Conservation (phyloP, 306 rosid genomes). For the Pterocarpus santalinus region DNA sequence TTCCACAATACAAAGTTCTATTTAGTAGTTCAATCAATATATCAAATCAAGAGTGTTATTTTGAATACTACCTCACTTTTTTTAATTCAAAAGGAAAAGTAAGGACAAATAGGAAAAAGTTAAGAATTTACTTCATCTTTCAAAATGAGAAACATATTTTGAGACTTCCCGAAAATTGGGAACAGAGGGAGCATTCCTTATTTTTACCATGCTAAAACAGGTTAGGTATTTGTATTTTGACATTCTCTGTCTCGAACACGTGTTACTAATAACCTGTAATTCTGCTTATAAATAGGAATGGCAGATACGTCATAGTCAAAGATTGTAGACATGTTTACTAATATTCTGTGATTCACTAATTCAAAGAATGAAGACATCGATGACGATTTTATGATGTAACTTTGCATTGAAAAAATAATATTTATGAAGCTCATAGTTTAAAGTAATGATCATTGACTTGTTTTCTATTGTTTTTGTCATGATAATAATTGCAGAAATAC, state of each 20-base stretch:
- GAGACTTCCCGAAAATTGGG: not conserved
- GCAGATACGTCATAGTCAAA: too few species aligned
- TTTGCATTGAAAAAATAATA: too few species aligned
- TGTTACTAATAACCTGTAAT: too few species aligned
- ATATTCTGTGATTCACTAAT: not conserved
- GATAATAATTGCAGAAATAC: too few species aligned
- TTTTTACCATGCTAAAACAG: not conserved
- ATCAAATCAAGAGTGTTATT: constrained; percentile 2
- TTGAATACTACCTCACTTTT: not conserved
- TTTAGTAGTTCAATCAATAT: not conserved
- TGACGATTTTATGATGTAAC: too few species aligned
- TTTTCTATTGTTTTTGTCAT: too few species aligned
- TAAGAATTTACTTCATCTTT: not conserved
- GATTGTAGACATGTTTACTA: not conserved
- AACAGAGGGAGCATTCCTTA: not conserved
- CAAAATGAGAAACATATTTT: not conserved
- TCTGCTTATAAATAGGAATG: too few species aligned
- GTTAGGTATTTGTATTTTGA: not conserved
- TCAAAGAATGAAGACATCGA: not conserved
- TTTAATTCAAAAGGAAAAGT: not conserved
- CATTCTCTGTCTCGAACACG: not conserved
- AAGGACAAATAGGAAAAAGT: not conserved
- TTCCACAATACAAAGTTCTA: not conserved
- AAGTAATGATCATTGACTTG: too few species aligned
- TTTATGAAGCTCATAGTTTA: too few species aligned